Conservation (phyloP, 192 early-diverging fungal genomes). For the Umbelopsis ramanniana region DNA sequence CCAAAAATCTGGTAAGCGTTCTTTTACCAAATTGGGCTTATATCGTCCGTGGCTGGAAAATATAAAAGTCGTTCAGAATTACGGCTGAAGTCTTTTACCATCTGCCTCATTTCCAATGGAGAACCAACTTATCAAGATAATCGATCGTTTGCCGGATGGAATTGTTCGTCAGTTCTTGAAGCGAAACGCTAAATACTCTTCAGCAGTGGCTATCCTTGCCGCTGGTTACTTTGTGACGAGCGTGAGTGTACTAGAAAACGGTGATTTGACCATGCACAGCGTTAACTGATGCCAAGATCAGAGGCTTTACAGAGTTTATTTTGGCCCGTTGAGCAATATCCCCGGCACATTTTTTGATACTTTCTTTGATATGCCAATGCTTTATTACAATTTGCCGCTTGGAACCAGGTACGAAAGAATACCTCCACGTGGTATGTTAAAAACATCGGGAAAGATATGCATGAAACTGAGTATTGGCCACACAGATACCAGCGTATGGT, state of each 20-base stretch:
- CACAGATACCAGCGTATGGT: constrained; percentile 20
- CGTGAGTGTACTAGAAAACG: not conserved
- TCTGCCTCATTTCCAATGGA: not conserved
- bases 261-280: not conserved
- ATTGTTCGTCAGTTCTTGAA: not conserved
- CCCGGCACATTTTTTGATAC: constrained; percentile 32
- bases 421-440: not conserved
- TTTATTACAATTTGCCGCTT: constrained; percentile 11
- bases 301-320: constrained; percentile 33
- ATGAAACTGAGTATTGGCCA: not conserved
- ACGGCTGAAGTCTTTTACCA: not conserved
- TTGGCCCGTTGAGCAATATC: constrained; percentile 24
- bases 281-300: not conserved
- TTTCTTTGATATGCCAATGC: constrained; percentile 20
- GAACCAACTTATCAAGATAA: not conserved
- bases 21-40: not conserved
- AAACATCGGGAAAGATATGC: too few relatives aligned
- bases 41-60: not conserved
- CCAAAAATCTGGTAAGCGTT: not conserved
- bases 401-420: constrained; percentile 25
- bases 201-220: not conserved
- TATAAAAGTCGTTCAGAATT: not conserved
- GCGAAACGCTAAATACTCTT: not conserved
- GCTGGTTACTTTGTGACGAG: constrained; percentile 7
- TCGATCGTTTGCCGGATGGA: constrained; percentile 6